A percentile compares a stretch with the other conserved stretches of the same genome.
Evolutionary conservation across 106 monocot genomes (phyloP).

Genomic region (Vanilla planifolia): DNA sequence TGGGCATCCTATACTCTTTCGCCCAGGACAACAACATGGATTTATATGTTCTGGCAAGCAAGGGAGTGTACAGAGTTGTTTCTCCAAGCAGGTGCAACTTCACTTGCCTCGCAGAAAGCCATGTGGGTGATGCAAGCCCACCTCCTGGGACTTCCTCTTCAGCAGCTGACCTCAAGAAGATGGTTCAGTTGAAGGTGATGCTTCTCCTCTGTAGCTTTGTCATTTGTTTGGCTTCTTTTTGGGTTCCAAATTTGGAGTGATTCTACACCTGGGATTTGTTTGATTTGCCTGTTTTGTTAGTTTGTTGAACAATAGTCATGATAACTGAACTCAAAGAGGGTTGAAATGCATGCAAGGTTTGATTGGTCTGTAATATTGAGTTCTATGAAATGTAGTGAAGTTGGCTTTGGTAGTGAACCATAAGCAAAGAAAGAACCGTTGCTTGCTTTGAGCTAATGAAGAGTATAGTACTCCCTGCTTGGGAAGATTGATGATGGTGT

Average conservation of each 20-base stretch:
- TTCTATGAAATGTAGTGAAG: too few relatives aligned
- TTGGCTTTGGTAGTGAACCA: too few relatives aligned
- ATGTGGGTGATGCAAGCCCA: slow-evolving; percentile 10
- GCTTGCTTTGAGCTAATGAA: too few relatives aligned
- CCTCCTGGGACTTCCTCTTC: slow-evolving; percentile 13
- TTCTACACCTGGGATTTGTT: not conserved
- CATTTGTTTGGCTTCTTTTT: not conserved
- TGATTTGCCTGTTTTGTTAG: too few relatives aligned
- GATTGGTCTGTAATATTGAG: too few relatives aligned
- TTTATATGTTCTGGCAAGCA: slow-evolving; percentile 44
- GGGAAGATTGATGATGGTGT: too few relatives aligned
- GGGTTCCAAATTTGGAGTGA: not conserved
- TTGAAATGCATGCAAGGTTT: too few relatives aligned
- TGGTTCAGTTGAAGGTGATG: not conserved
- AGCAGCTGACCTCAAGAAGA: not conserved
- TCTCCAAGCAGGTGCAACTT: slow-evolving; percentile 74
- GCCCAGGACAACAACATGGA: slow-evolving; percentile 75
- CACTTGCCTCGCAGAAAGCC: slow-evolving; percentile 48
- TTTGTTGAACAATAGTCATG: too few relatives aligned
- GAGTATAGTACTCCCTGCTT: too few relatives aligned
- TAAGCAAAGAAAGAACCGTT: too few relatives aligned
- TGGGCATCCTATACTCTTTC: slow-evolving; percentile 74
- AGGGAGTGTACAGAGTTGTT: slow-evolving; percentile 77
- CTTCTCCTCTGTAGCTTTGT: not conserved
- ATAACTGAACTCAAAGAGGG: too few relatives aligned